Conservation (phyloP, 805 yeast genomes). For the Kluyveromyces starmeri region DNA sequence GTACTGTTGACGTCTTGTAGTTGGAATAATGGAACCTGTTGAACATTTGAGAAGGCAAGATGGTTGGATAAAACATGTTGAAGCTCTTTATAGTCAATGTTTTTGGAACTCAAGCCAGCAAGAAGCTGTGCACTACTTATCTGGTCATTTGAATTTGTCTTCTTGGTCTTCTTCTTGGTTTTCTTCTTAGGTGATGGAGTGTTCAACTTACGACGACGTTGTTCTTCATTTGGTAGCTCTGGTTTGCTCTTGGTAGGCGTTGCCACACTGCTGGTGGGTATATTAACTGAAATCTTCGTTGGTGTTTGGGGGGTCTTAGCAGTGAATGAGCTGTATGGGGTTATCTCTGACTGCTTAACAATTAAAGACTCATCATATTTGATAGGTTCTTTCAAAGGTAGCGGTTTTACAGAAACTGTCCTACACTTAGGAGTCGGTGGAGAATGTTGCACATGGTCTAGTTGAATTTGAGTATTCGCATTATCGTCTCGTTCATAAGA, state of each 20-base stretch:
- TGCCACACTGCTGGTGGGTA: conserved; percentile 28
- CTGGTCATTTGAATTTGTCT: conserved; percentile 20
- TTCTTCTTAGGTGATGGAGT: conserved; percentile 9
- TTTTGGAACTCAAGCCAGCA: conserved; percentile 13
- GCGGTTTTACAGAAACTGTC: background rate
- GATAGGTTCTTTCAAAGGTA: background rate
- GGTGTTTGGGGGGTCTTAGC: conserved; percentile 5
- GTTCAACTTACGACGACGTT: conserved; percentile 9
- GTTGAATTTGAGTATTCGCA: background rate
- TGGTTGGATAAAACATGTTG: conserved; percentile 68
- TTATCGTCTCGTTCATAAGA: background rate
- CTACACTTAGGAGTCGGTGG: conserved; percentile 4
- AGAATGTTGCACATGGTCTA: background rate
- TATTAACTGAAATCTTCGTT: conserved; percentile 1
- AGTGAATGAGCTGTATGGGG: conserved; percentile 3
- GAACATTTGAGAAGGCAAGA: conserved; percentile 79
- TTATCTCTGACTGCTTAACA: too few species aligned
- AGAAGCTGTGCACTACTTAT: conserved; percentile 26
- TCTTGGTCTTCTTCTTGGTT: conserved; percentile 10
- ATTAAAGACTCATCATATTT: background rate
- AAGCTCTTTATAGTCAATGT: conserved; percentile 42
- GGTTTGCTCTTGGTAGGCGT: conserved; percentile 24
- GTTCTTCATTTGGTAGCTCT: conserved; percentile 12
- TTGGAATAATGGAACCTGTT: conserved; percentile 77
- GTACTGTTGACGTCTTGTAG: conserved; percentile 53